Evolutionary conservation across 176 grass and related monocot species (phyloP), one percentile per base, ranked within the genome.

Genomic region (Aegilops longissima): DNA sequence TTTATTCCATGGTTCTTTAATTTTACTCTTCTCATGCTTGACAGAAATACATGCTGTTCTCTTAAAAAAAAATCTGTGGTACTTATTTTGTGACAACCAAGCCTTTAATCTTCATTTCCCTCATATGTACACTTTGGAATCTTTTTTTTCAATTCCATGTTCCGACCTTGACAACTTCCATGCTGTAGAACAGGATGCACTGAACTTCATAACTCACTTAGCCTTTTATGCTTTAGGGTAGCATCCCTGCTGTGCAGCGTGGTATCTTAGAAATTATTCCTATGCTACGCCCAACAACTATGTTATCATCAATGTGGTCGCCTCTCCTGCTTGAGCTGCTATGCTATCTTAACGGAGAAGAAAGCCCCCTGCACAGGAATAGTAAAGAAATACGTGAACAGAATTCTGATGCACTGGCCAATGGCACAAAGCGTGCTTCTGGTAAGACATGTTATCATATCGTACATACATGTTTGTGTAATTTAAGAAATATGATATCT

Each of bases 191-290:
- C 88, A 67, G 24, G 38, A 24, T 84, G 59, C 89, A 18, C 51
- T 40, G 31, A 70, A 63, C 72, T 78, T 78, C 23, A 61, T 59
- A 36, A 82, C 77, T 70, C 77, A 87, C 23, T 66, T 83, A 51
- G 68, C 44, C 8, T 73, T 87, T 86, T 81, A 54, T 91, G 74
- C 58, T 93, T 83, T 88, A 94, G 90, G 97, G 92, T 89, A 96
- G 80, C 73, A 88, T 98, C 36, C 87, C 90, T 61, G 79, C 89
- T 52, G 87, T 98, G 35, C 92, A 92, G 61, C 90, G 89, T 82
- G 90, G 92, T 24, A 90, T 98, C 78, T 92, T 98, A 77, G 92
- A 98, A 92, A 93, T 96, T 86, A 91, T 98, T 93, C 94, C 97
- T 77, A 83, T 94, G 86, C 79, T 98, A 58, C 86, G 82, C 39